Evolutionary conservation across 306 rosid species (phyloP).

Genomic region (Vachellia collinsii): DNA sequence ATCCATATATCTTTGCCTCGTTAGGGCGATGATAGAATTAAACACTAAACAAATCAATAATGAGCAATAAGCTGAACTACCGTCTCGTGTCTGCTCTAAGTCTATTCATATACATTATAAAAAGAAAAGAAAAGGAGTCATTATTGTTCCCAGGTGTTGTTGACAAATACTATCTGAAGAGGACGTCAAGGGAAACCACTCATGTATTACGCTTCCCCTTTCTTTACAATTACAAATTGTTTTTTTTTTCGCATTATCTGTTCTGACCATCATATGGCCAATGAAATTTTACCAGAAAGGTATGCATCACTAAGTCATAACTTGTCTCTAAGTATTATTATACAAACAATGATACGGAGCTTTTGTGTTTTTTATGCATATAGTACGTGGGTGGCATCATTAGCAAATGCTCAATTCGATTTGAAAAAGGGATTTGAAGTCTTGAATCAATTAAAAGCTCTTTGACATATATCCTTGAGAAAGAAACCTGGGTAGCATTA

Average conservation of each 20-base stretch:
- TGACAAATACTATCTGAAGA: no score
- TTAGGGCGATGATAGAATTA: no score
- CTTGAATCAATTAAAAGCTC: neutral
- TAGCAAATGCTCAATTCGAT: neutral
- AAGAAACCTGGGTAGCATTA: neutral
- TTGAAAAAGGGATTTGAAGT: neutral
- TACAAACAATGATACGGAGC: neutral
- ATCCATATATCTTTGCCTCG: neutral
- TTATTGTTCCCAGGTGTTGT: no score
- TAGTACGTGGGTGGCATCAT: neutral
- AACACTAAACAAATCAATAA: no score
- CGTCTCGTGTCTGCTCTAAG: neutral
- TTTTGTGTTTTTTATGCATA: neutral
- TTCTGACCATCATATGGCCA: neutral
- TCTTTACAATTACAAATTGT: neutral
- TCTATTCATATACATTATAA: no score
- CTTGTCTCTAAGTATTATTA: neutral
- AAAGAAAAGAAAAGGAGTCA: neutral
- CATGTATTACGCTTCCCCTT: neutral
- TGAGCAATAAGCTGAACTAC: neutral
- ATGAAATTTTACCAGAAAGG: neutral
- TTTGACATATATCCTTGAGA: no score
- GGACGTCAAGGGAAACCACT: neutral
- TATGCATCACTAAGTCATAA: neutral
- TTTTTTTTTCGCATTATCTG: neutral